These are phyloP conservation scores for Fusarium falciforme DNA, from an alignment of 2,329 filamentous ascomycete genomes.

Conservation along the genomic window DNA sequence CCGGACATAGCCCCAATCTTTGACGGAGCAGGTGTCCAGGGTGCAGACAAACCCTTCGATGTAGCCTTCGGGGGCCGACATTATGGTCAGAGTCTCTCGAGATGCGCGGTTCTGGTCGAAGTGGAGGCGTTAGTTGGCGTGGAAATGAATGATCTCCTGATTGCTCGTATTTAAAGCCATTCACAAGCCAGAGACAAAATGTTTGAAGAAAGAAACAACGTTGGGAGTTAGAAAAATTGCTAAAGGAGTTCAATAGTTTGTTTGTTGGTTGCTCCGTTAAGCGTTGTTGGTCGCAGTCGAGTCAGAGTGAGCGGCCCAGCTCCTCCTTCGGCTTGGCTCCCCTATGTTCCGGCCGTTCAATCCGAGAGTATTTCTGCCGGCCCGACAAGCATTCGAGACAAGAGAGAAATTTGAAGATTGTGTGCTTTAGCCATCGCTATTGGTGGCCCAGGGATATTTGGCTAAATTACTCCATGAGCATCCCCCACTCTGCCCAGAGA, in stretches of 20 bases:
- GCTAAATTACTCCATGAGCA: constrained; percentile 9
- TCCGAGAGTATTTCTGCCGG: background rate
- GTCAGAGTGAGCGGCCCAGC: background rate
- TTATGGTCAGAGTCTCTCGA: constrained; percentile 4
- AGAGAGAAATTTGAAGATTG: background rate
- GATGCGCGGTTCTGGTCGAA: background rate
- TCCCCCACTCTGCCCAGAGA: background rate
- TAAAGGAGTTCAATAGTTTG: background rate
- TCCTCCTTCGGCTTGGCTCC: constrained; percentile 13
- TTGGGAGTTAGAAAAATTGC: background rate
- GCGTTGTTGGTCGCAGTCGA: constrained; percentile 5
- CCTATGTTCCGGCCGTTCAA: constrained; percentile 23
- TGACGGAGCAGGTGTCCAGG: constrained; percentile 30
- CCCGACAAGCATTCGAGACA: background rate
- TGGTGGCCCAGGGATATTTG: constrained; percentile 3
- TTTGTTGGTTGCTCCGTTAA: constrained; percentile 1
- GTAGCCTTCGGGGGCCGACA: constrained; percentile 27
- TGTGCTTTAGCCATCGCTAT: background rate
- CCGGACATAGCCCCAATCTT: constrained; percentile 29
- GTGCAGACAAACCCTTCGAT: constrained; percentile 28
- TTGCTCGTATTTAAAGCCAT: constrained; percentile 18
- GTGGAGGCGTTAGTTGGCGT: constrained; percentile 1
- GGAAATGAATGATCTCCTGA: background rate
- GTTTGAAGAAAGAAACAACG: background rate
- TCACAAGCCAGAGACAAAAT: background rate